Evolutionary conservation across 2,329 filamentous ascomycete genomes (phyloP), one percentile per base, ranked within the genome.

Genomic region (Xylariaceae sp.): DNA sequence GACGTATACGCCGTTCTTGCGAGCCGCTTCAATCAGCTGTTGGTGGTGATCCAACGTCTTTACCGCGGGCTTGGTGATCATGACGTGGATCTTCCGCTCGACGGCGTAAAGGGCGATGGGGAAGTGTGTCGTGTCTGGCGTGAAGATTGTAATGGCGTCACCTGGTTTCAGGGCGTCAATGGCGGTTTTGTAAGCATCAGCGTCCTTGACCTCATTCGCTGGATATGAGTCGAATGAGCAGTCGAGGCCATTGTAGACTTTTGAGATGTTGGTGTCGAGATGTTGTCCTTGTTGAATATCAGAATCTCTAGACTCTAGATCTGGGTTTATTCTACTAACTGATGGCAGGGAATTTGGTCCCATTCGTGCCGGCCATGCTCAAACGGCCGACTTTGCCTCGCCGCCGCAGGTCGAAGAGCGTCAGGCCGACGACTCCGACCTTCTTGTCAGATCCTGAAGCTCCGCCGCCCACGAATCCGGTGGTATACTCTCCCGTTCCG

Each of bases 401-500:
- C 55, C 90, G 81, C 52, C 91, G 84, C 58, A 96, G 77, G 68
- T 96, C 91, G 68, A 96, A 95, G 58, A 96, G 76, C 19, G 89
- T 92, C 67, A 96, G 74, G 38, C 89, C 91, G 15, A 96, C 91
- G 10, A 96, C 92, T 51, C 92, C 91, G 44, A 96, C 87, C 71
- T 96, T 96, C 76, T 96, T 96, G 77, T 96, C 92, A 44, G 90
- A 95, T 11, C 81, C 85, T 4, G 90, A 95, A 45, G 85, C 86
- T 52, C 86, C 87, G 53, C 84, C 85, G 50, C 89, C 90, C 49
- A 96, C 90, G 61, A 94, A 96, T 50, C 91, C 91, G 39, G 92
- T 96, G 62, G 92, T 96, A 78, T 96, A 96, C 78, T 96, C 91
- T 64, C 91, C 92, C 11, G 91, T 96, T 57, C 91, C 91, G 51